These are phyloP conservation scores for Exophiala calicioides DNA, from an alignment of 2,329 filamentous ascomycete genomes.

Conservation along the genomic window DNA sequence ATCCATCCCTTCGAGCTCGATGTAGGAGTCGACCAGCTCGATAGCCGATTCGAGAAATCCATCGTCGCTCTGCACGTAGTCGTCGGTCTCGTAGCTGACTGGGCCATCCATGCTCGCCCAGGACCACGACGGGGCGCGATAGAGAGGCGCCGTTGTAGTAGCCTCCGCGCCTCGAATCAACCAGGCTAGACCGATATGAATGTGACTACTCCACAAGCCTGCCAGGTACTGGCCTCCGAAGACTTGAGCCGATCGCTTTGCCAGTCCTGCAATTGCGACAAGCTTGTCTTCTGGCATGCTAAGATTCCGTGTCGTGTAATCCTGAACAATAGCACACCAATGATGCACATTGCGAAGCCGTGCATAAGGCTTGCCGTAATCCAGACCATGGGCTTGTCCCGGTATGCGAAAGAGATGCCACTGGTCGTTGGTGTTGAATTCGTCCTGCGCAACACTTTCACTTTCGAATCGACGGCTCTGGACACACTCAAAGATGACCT, in stretches of 20 bases:
- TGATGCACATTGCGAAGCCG: constrained; percentile 1
- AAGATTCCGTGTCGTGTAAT: constrained; percentile 3
- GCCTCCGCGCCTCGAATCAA: too few relatives aligned
- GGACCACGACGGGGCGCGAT: too few relatives aligned
- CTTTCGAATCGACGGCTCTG: constrained; percentile 6
- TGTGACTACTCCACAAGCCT: too few relatives aligned
- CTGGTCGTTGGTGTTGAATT: constrained; percentile 4
- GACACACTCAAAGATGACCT: constrained; percentile 13
- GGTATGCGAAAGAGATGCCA: constrained; percentile 2
- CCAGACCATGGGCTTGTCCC: background rate
- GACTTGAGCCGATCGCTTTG: too few relatives aligned
- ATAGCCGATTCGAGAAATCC: constrained; percentile 12
- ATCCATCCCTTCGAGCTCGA: constrained; percentile 1
- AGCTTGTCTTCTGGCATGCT: constrained; percentile 6
- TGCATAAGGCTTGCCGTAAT: constrained; percentile 2
- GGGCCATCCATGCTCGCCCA: background rate
- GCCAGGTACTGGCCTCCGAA: too few relatives aligned
- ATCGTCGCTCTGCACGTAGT: constrained; percentile 9
- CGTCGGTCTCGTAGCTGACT: too few relatives aligned
- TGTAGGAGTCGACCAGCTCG: background rate
- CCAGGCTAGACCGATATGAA: too few relatives aligned
- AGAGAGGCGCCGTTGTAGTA: too few relatives aligned
- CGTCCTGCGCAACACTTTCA: background rate
- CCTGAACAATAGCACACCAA: constrained; percentile 5
- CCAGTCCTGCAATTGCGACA: constrained; percentile 12